These are phyloP conservation scores for Infundibulicybe gibba DNA, from an alignment of 768 basidiomycete species.

Conservation along the genomic window DNA sequence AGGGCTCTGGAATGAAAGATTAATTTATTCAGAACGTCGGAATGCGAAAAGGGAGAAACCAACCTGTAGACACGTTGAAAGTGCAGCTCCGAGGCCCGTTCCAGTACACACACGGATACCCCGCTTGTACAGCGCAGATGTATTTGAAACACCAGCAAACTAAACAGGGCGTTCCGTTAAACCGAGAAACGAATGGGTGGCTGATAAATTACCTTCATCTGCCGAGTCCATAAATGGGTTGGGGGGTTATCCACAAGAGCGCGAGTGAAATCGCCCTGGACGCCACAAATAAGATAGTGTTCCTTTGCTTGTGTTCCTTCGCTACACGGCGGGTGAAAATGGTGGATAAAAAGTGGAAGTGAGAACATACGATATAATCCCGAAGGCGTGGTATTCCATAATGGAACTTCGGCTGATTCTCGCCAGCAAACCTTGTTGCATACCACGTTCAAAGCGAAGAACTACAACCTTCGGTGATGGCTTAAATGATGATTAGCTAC, in stretches of 20 bases:
- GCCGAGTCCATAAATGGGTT: slow-evolving; percentile 69
- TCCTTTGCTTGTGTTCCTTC: slow-evolving; percentile 70
- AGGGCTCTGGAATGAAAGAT: slow-evolving; percentile 31
- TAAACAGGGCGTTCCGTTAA: slow-evolving; percentile 18
- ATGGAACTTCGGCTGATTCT: slow-evolving; percentile 74
- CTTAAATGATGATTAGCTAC: slow-evolving; percentile 27
- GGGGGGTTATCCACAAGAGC: slow-evolving; percentile 73
- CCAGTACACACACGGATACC: slow-evolving; percentile 86
- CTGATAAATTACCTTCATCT: slow-evolving; percentile 60
- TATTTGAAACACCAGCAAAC: slow-evolving; percentile 83
- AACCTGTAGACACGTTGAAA: slow-evolving; percentile 82
- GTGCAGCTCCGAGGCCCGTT: slow-evolving; percentile 78
- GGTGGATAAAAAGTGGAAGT: slow-evolving; percentile 4
- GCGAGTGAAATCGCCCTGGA: slow-evolving; percentile 81
- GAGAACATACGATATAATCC: slow-evolving; percentile 69
- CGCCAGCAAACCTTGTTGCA: slow-evolving; percentile 81
- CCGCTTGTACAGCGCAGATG: slow-evolving; percentile 70
- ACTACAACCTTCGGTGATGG: slow-evolving; percentile 81
- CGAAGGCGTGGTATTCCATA: slow-evolving; percentile 85
- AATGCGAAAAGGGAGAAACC: slow-evolving; percentile 13
- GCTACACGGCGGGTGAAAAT: slow-evolving; percentile 28
- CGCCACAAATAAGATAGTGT: slow-evolving; percentile 83
- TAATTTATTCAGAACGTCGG: slow-evolving; percentile 7
- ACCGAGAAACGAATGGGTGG: background rate
- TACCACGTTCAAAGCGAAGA: slow-evolving; percentile 77